Percentiles rank a stretch among this genome's conserved stretches.
Conservation (phyloP, 2,329 filamentous ascomycete genomes). For the Blastomyces emzantsi region DNA sequence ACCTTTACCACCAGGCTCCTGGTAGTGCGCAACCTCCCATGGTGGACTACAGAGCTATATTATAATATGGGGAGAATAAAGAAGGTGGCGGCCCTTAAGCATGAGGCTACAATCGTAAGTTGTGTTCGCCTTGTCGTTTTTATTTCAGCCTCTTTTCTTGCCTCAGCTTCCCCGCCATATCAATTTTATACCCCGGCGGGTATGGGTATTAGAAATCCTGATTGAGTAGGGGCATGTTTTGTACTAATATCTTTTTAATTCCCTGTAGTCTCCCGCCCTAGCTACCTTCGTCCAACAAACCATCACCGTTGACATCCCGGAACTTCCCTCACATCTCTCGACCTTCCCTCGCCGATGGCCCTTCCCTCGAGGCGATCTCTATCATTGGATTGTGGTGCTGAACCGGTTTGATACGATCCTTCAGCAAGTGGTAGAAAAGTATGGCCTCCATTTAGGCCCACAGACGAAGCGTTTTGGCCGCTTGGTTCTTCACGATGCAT, state of each 20-base stretch:
- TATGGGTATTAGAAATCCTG: not conserved
- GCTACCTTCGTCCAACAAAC: conserved; percentile 67
- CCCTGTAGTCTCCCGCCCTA: conserved; percentile 70
- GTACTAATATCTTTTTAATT: not conserved
- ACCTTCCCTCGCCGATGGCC: conserved; percentile 87
- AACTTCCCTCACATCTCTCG: conserved; percentile 66
- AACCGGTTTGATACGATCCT: conserved; percentile 90
- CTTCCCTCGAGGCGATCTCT: conserved; percentile 88
- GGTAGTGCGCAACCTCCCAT: conserved; percentile 27
- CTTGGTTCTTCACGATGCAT: conserved; percentile 27
- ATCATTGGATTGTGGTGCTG: conserved; percentile 93
- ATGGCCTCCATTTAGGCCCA: conserved; percentile 69
- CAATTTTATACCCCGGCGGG: not conserved
- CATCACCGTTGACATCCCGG: conserved; percentile 59
- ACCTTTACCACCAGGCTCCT: not conserved
- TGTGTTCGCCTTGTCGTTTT: conserved; percentile 9
- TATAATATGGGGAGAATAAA: conserved; percentile 45
- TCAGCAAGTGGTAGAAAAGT: conserved; percentile 69
- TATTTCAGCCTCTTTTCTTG: not conserved
- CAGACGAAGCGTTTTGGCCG: conserved; percentile 65
- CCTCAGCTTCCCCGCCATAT: not conserved
- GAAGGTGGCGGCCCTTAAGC: conserved; percentile 44
- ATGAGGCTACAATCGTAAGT: conserved; percentile 44
- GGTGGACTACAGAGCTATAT: conserved; percentile 28
- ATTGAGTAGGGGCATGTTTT: not conserved